These are phyloP conservation scores for Aureobasidium mangrovei DNA, from an alignment of 2,329 filamentous ascomycete genomes.

Conservation along the genomic window DNA sequence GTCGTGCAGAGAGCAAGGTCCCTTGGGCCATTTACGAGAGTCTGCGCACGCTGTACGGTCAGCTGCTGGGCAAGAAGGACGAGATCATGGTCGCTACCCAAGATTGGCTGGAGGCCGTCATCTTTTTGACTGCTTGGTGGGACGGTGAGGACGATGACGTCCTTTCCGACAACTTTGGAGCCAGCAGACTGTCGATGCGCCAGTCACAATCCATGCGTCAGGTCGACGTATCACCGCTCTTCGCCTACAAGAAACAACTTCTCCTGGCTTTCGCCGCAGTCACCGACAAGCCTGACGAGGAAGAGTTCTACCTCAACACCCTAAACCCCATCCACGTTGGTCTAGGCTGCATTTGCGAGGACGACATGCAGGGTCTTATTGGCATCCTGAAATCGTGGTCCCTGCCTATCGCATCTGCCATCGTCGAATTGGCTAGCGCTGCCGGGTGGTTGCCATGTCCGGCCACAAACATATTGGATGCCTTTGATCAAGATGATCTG, in stretches of 20 bases:
- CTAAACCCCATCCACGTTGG: constrained; percentile 70
- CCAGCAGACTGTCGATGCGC: constrained; percentile 34
- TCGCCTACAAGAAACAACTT: constrained; percentile 67
- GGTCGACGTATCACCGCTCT: constrained; percentile 46
- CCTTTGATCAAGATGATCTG: constrained; percentile 73
- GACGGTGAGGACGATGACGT: constrained; percentile 60
- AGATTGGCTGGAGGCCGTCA: constrained; percentile 85
- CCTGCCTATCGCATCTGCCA: constrained; percentile 64
- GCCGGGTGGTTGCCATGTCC: constrained; percentile 69
- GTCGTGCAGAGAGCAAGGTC: constrained; percentile 73
- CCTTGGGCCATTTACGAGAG: constrained; percentile 88
- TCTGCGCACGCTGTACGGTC: constrained; percentile 68
- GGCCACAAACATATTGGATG: constrained; percentile 48
- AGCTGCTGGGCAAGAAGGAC: constrained; percentile 65
- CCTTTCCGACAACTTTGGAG: constrained; percentile 34
- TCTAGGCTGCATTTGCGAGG: constrained; percentile 73
- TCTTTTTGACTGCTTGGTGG: constrained; percentile 86
- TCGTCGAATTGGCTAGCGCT: constrained; percentile 75
- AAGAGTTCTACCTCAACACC: constrained; percentile 63
- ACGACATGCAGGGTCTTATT: constrained; percentile 67
- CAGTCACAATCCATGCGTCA: constrained; percentile 33
- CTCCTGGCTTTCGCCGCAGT: constrained; percentile 58
- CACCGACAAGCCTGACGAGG: constrained; percentile 56
- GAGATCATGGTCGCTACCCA: constrained; percentile 69
- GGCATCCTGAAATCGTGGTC: constrained; percentile 72